Base-by-base conservation (phyloP, 441 rosid species). In the Pelargonium australe region DNA sequence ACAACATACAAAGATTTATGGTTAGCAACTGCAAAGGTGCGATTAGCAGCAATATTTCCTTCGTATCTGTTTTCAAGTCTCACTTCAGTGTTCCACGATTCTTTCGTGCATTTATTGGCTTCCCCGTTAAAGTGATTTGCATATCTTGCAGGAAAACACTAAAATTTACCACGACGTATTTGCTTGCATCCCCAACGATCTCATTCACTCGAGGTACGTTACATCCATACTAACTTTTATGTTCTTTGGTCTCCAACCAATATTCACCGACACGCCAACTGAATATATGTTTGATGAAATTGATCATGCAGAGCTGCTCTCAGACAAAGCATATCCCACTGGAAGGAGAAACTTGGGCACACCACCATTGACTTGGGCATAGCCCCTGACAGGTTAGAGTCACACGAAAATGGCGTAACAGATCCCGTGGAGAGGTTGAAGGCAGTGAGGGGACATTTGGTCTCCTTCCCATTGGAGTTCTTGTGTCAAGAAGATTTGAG, bases 401-500 rank as follows among this genome's bases (percentile, higher is more conserved):
- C 91, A 5, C 82, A 85, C 68, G 82, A 76, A 57, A 85, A 86
- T 17, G 97, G 97, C 63, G 94, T 84, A 73, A 81, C 77, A 0
- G 87, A 87, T 73, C 92, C 96, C 0, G 28, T 83, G 82, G 97
- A 84, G 71, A 85, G 96, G 82, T 79, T 95, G 66, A 76, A 75
- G 73, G 72, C 91, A 1, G 75, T 92, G 7, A 82, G 78, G 19
- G 98, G 98, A 68, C 98, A 95, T 74, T 97, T 95, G 17, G 99
- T 95, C 79, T 88, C 96, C 28, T 89, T 86, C 79, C 99, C 97
- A 9, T 73, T 95, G 84, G 98, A 92, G 72, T 95, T 95, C 82
- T 85, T 92, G 97, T 78, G 88, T 85, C 77, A 75, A 76, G 98
- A 95, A 85, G 99, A 95, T 80, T 82, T 92, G 70, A 89, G 99